These are phyloP conservation scores for Acmispon strigosus DNA, from an alignment of 306 rosid species.

Conservation along the genomic window DNA sequence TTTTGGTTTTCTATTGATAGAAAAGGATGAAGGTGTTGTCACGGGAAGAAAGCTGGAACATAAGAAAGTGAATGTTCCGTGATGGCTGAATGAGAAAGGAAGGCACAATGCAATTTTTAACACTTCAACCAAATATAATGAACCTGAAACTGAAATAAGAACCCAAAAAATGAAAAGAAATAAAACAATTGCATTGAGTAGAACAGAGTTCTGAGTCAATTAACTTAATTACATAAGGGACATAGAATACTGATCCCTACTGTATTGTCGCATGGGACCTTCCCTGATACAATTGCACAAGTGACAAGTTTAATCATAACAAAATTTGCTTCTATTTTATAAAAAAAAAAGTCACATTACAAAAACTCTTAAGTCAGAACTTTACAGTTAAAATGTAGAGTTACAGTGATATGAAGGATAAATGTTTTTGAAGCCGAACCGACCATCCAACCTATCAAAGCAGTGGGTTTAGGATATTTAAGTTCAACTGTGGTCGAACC, in stretches of 20 bases:
- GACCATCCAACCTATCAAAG: too few relatives aligned
- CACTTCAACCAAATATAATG: neutral
- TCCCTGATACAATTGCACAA: neutral
- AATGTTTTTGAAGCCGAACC: too few relatives aligned
- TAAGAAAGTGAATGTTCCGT: conserved; percentile 31
- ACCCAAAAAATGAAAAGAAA: too few relatives aligned
- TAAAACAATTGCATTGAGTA: neutral
- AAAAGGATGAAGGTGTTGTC: conserved; percentile 19
- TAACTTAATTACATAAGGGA: too few relatives aligned
- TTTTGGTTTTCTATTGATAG: conserved; percentile 21
- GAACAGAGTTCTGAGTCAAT: neutral
- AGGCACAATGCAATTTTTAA: conserved; percentile 34
- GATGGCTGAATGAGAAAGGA: conserved; percentile 33
- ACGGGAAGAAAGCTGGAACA: conserved; percentile 37
- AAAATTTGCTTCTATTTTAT: neutral
- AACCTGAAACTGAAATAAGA: conserved; percentile 28
- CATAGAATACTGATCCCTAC: neutral
- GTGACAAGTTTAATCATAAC: neutral
- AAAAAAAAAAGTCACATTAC: neutral
- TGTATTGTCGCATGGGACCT: neutral
- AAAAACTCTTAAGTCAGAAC: neutral
- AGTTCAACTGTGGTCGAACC: too few relatives aligned
- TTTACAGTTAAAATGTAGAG: neutral
- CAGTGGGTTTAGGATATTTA: too few relatives aligned
- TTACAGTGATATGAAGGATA: neutral